Evolutionary conservation across 441 rosid species (phyloP).

Genomic region (Melastoma candidum): DNA sequence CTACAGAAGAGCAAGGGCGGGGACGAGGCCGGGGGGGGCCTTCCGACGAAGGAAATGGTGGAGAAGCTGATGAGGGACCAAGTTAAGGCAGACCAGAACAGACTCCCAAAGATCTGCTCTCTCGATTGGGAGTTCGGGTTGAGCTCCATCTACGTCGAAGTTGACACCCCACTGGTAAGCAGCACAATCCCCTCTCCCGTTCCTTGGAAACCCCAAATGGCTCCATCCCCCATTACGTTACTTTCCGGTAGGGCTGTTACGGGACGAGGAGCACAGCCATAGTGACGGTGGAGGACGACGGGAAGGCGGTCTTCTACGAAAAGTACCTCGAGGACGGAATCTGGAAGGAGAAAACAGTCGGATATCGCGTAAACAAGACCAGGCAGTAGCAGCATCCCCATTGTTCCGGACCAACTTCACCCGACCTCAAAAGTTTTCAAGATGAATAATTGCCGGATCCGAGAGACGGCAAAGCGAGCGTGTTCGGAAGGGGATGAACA

Average conservation of each 20-base stretch:
- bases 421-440: too few relatives aligned
- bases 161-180: conserved; percentile 50
- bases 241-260: conserved; percentile 32
- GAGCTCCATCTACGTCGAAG: conserved; percentile 56
- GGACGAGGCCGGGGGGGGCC: conserved; percentile 8
- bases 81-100: conserved; percentile 41
- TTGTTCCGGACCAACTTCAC: too few relatives aligned
- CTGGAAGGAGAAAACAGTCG: conserved; percentile 51
- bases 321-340: conserved; percentile 34
- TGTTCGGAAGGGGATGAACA: too few relatives aligned
- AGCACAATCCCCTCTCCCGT: background rate
- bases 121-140: conserved; percentile 42
- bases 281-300: conserved; percentile 27
- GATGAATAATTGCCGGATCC: too few relatives aligned
- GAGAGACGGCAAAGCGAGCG: too few relatives aligned
- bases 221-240: conserved; percentile 1
- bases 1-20: conserved; percentile 27
- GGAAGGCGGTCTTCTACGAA: conserved; percentile 44
- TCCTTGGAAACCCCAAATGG: background rate
- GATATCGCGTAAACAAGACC: conserved; percentile 26
- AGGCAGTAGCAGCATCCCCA: conserved; percentile 7
- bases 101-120: conserved; percentile 49
- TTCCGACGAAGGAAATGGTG: conserved; percentile 38
- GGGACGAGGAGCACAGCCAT: conserved; percentile 52
- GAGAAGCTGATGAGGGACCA: conserved; percentile 45